Percentiles rank a stretch among this genome's conserved stretches.
These are phyloP conservation scores for Penicillium sp. DNA, from an alignment of 2,329 filamentous ascomycete species.

Conservation along the genomic window DNA sequence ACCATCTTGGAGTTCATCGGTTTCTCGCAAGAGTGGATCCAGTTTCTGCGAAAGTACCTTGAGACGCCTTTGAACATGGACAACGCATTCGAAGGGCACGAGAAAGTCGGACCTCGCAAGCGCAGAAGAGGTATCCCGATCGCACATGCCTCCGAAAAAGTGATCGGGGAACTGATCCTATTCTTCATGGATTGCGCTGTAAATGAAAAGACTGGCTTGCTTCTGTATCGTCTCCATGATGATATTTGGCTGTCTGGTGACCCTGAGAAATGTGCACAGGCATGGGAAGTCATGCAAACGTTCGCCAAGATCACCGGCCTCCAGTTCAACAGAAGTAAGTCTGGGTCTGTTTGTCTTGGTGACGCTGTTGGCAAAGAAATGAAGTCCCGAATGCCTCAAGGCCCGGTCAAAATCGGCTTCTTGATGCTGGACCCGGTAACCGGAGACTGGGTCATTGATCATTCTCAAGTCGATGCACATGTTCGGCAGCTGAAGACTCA, in stretches of 20 bases:
- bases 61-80: neutral
- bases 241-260: neutral
- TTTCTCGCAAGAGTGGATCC: neutral
- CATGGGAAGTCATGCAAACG: neutral
- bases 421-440: neutral
- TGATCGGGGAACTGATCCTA: neutral
- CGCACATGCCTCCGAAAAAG: neutral
- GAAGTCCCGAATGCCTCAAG: neutral
- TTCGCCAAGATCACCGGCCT: neutral
- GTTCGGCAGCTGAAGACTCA: neutral
- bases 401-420: neutral
- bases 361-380: neutral
- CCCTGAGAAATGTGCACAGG: neutral
- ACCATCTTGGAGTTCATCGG: neutral
- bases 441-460: neutral
- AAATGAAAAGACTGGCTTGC: neutral
- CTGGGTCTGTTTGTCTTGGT: neutral
- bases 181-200: neutral
- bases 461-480: neutral
- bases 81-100: neutral
- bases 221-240: neutral
- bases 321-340: neutral
- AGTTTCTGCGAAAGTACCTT: neutral
- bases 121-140: neutral
- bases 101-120: neutral